Evolutionary conservation across 2,329 filamentous ascomycete species (phyloP).

Genomic region (Dactylellina parvicollis): DNA sequence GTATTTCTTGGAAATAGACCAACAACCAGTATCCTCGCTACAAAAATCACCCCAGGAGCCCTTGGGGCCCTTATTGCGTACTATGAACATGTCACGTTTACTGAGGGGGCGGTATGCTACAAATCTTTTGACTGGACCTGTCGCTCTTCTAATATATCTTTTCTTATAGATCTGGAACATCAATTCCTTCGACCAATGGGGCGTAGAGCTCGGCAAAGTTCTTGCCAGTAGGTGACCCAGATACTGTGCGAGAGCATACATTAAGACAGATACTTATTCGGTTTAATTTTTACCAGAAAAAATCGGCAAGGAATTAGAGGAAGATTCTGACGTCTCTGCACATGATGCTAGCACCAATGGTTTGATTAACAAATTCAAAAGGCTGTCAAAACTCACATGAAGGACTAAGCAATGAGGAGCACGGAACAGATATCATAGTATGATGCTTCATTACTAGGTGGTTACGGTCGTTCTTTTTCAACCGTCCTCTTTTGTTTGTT

Average conservation of each 20-base stretch:
- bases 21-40: slow-evolving; percentile 91
- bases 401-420: background rate
- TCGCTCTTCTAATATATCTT: slow-evolving; percentile 2
- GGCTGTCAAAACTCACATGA: slow-evolving; percentile 28
- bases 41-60: slow-evolving; percentile 91
- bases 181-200: slow-evolving; percentile 99
- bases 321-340: slow-evolving; percentile 74
- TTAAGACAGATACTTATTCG: background rate
- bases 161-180: slow-evolving; percentile 81
- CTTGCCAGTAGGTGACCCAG: slow-evolving; percentile 78
- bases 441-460: background rate
- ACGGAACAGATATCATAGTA: background rate
- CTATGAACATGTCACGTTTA: slow-evolving; percentile 99
- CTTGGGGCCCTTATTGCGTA: slow-evolving; percentile 96
- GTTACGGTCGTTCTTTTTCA: too few species aligned
- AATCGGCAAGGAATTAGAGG: slow-evolving; percentile 73
- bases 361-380: slow-evolving; percentile 81
- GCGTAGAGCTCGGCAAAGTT: slow-evolving; percentile 96
- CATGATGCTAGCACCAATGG: slow-evolving; percentile 91
- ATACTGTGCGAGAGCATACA: background rate
- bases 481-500: too few species aligned
- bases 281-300: slow-evolving; percentile 61
- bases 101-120: slow-evolving; percentile 76
- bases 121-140: background rate
- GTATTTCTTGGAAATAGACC: slow-evolving; percentile 98